Evolutionary conservation across 108 stramenopile species (phyloP).

Genomic region (Ochromonas danica): DNA sequence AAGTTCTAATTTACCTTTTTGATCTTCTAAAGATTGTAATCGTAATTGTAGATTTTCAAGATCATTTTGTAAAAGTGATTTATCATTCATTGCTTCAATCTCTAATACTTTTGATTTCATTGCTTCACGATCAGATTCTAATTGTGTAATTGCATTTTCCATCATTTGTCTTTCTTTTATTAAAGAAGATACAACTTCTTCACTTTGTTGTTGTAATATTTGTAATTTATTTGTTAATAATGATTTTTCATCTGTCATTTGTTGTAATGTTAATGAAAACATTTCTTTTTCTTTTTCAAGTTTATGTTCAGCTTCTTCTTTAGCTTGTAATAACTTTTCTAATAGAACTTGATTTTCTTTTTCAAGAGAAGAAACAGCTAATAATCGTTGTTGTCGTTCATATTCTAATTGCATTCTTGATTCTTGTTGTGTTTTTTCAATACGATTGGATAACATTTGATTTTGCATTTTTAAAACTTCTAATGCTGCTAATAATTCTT

Average conservation of each 20-base stretch:
- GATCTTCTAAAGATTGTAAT: too few species aligned
- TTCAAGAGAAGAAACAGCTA: neutral
- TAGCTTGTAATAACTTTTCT: neutral
- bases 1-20: too few species aligned
- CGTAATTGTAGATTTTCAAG: too few species aligned
- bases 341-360: neutral
- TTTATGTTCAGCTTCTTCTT: constrained; percentile 4
- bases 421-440: constrained; percentile 1
- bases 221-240: neutral
- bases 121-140: too few species aligned
- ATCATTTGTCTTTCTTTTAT: too few species aligned
- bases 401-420: neutral
- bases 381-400: neutral
- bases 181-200: too few species aligned
- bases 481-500: neutral
- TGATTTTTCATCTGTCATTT: neutral
- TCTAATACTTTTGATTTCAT: too few species aligned
- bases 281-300: neutral
- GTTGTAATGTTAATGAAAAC: neutral
- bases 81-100: too few species aligned
- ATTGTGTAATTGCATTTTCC: too few species aligned
- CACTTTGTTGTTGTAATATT: neutral
- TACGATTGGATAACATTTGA: constrained; percentile 18
- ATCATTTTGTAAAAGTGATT: too few species aligned
- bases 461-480: constrained; percentile 4